These are phyloP conservation scores for Aphanomyces invadans DNA, from an alignment of 352 stramenopile species.

Conservation along the genomic window DNA sequence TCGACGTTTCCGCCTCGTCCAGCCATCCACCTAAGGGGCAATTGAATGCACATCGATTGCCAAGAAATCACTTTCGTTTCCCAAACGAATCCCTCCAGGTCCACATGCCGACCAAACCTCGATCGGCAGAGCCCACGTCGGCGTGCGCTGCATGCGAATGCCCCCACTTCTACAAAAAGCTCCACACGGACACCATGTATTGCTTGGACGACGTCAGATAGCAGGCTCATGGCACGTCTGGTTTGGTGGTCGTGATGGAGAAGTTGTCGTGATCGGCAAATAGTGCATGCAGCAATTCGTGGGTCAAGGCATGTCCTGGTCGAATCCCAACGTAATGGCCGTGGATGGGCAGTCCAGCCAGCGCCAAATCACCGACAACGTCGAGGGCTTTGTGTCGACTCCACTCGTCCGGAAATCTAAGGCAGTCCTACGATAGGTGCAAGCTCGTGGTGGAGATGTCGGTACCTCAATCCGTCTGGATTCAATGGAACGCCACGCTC, in stretches of 20 bases:
- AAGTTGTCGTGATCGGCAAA: slow-evolving; percentile 44
- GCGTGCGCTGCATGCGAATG: too few relatives aligned
- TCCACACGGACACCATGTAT: too few relatives aligned
- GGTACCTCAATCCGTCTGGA: slow-evolving; percentile 41
- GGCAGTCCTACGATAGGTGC: not conserved
- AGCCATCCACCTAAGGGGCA: too few relatives aligned
- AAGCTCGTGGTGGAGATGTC: not conserved
- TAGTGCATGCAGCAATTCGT: slow-evolving; percentile 45
- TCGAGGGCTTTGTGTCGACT: slow-evolving; percentile 65
- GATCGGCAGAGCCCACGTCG: too few relatives aligned
- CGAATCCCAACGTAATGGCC: slow-evolving; percentile 61
- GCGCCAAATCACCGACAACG: slow-evolving; percentile 53
- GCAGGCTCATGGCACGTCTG: not conserved
- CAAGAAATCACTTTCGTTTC: too few relatives aligned
- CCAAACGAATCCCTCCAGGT: too few relatives aligned
- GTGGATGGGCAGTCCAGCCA: slow-evolving; percentile 48
- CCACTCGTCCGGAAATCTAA: slow-evolving; percentile 42
- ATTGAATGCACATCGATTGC: too few relatives aligned
- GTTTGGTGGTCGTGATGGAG: slow-evolving; percentile 17
- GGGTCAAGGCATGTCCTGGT: slow-evolving; percentile 55
- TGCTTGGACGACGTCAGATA: too few relatives aligned
- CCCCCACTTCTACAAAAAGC: too few relatives aligned
- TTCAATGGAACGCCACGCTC: slow-evolving; percentile 32
- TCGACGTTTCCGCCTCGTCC: too few relatives aligned
- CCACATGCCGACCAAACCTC: too few relatives aligned